phyloP scores from a whole-genome alignment of 2,329 filamentous ascomycete species.

The Dichotomopilus funicola region DNA sequence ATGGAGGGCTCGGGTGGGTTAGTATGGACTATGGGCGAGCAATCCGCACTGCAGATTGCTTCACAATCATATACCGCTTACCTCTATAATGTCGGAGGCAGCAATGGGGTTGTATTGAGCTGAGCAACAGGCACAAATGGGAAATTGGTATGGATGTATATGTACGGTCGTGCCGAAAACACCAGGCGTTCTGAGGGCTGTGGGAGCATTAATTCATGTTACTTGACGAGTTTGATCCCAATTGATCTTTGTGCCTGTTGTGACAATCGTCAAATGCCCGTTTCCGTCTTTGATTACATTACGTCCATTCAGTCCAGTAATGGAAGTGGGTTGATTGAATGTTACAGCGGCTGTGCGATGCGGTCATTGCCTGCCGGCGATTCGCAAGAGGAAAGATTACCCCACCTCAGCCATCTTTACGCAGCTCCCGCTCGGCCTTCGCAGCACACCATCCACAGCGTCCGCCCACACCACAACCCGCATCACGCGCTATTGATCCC shows the following conservation, averaged over 20 bases:
- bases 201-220: not conserved
- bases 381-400: conserved; percentile 5
- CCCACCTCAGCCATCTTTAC: conserved; percentile 5
- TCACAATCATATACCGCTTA: no score
- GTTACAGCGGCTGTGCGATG: not conserved
- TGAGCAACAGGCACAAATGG: not conserved
- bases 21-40: no score
- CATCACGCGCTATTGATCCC: not conserved
- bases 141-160: conserved; percentile 4
- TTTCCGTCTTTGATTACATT: no score
- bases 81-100: no score
- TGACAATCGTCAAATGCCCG: no score
- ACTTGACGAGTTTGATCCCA: no score
- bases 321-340: no score
- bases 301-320: no score
- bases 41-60: no score
- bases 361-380: conserved; percentile 3
- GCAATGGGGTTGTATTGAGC: no score
- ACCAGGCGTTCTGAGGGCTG: not conserved
- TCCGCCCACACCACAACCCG: not conserved
- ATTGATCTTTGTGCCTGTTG: no score
- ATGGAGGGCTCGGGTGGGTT: no score
- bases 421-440: not conserved
- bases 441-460: not conserved
- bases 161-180: conserved; percentile 2